Conservation (phyloP, 2,329 filamentous ascomycete genomes). For the Parasarocladium wereldwijsianum region DNA sequence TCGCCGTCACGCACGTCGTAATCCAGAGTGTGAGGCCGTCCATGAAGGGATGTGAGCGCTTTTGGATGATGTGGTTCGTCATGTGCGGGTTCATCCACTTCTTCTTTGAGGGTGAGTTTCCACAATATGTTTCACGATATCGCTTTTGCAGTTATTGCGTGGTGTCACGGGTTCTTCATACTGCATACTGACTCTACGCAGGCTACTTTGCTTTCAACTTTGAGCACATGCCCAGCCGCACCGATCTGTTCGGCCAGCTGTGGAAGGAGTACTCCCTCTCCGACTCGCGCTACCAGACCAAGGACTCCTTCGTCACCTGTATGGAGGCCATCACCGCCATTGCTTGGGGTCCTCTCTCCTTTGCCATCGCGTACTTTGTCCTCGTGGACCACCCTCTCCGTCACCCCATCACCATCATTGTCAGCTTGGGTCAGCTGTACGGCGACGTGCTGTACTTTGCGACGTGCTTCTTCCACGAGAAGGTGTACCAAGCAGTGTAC, state of each 20-base stretch:
- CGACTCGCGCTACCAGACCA: constrained; percentile 39
- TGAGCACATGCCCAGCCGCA: constrained; percentile 21
- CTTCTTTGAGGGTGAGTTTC: constrained; percentile 23
- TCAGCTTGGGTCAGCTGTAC: constrained; percentile 34
- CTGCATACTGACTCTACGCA: constrained; percentile 11
- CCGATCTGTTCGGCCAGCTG: constrained; percentile 33
- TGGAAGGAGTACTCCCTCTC: constrained; percentile 45
- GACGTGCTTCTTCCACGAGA: constrained; percentile 28
- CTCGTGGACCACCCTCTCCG: constrained; percentile 27
- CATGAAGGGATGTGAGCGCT: constrained; percentile 37
- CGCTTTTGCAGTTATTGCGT: neutral
- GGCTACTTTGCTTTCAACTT: constrained; percentile 35
- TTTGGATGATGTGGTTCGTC: constrained; percentile 60
- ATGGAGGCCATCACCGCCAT: constrained; percentile 40
- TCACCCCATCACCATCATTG: constrained; percentile 30
- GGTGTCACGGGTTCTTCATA: neutral
- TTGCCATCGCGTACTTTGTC: constrained; percentile 29
- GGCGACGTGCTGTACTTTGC: constrained; percentile 37
- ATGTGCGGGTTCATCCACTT: constrained; percentile 43
- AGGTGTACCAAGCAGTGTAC: constrained; percentile 23
- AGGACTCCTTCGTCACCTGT: constrained; percentile 36
- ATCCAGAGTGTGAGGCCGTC: constrained; percentile 36
- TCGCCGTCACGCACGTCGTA: constrained; percentile 38
- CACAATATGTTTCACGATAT: neutral
- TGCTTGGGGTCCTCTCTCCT: constrained; percentile 38